Evolutionary conservation across 78 protist species (phyloP), one percentile per base, ranked within the genome.

Genomic region (Parvularia atlantis): DNA sequence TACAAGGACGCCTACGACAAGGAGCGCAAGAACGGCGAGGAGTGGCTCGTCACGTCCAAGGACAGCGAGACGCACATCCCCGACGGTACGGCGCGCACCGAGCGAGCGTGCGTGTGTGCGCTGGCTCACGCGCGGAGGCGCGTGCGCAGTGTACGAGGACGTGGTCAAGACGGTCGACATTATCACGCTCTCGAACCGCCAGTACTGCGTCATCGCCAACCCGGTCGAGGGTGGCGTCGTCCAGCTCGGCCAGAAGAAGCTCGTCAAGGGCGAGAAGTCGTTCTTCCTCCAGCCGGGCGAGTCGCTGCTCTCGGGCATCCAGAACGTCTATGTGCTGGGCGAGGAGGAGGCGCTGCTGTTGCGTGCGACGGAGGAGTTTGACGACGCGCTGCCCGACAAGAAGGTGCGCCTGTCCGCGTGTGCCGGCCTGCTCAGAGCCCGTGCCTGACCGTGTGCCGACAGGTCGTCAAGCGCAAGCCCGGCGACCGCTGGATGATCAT

Each of bases 401-500:
- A 31, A 44, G 33, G 43, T 40, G 16, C 14, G 36, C 10, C 17
- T 14, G 63, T 1, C 37, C 63, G 37, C 3, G 63, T 1, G 60
- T 7, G n/a, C 10, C 17, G 39, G 9, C 33, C 40, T 1, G 53
- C 30, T 4, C 46, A 4, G 46, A 9, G 19, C 46, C 46, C 19
- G 46, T n/a, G n/a, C n/a, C n/a, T 7, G n/a, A 0, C 17, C 28
- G 9, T 11, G n/a, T 1, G 53, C 30, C 19, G 19, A 4, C 19
- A 9, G 19, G 19, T 9, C 19, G 46, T 41, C 46, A 41, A n/a
- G 19, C 89, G 84, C 71, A 48, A 35, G 57, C 87, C 96, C 58
- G 96, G 96, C 60, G 92, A 87, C 80, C 83, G 82, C 71, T 91
- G 96, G 96, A 84, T 87, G 92, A 70, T 91, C 64, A 40, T 60